These are phyloP conservation scores for Colletotrichum simmondsii DNA, from an alignment of 2,329 filamentous ascomycete species.

Conservation along the genomic window DNA sequence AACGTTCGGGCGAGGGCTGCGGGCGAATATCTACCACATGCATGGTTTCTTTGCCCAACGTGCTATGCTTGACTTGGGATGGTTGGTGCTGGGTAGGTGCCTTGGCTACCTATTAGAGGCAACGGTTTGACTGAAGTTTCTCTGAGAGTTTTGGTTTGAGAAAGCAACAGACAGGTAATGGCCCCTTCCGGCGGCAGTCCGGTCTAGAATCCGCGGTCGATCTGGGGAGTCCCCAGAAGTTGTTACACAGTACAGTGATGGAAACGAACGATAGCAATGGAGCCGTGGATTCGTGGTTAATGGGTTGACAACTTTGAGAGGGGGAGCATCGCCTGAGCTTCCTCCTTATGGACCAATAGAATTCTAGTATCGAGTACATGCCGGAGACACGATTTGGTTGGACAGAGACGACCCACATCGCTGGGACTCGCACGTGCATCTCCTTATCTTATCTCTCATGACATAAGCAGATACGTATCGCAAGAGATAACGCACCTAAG, in stretches of 20 bases:
- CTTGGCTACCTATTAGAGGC: not conserved
- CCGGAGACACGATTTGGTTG: not conserved
- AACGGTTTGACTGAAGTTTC: not conserved
- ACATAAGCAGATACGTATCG: not conserved
- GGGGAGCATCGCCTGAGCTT: not conserved
- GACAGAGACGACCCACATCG: not conserved
- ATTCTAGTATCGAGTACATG: not conserved
- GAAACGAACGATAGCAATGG: not conserved
- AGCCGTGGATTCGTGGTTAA: not conserved
- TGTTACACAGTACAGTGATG: not conserved
- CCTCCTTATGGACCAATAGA: not conserved
- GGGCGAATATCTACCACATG: not conserved
- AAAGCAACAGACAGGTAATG: not conserved
- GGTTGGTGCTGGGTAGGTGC: not conserved
- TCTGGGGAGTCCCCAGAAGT: not conserved
- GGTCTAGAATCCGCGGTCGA: not conserved
- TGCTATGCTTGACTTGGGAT: constrained; percentile 1
- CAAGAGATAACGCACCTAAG: not conserved
- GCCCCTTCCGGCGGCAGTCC: not conserved
- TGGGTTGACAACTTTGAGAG: not conserved
- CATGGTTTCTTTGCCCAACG: not conserved
- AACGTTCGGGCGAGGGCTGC: not conserved
- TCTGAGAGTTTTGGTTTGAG: not conserved
- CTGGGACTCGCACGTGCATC: not conserved
- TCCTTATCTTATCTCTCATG: not conserved